Evolutionary conservation across 148 eudicot genomes (phyloP).

Genomic region (Beta vulgaris): DNA sequence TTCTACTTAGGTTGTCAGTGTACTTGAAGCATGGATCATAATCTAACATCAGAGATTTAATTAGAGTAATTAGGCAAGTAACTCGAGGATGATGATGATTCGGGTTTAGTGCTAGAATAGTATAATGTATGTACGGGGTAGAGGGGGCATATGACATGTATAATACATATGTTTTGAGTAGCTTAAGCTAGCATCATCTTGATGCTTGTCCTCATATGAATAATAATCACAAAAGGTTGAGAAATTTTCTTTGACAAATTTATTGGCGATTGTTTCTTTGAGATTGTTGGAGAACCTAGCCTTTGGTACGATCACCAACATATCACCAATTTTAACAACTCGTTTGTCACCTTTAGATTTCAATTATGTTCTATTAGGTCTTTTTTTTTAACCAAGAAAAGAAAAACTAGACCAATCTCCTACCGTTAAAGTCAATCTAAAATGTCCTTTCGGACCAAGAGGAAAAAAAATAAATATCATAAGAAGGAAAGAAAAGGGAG

Average conservation of each 20-base stretch:
- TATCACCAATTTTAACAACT: too few species aligned
- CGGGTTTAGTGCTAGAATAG: conserved; percentile 26
- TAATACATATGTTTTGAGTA: conserved; percentile 21
- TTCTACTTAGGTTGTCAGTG: background rate
- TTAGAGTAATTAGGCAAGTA: conserved; percentile 20
- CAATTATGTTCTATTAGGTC: too few species aligned
- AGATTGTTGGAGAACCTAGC: too few species aligned
- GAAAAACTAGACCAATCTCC: too few species aligned
- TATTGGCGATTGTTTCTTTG: too few species aligned
- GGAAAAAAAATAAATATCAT: too few species aligned
- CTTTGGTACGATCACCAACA: too few species aligned
- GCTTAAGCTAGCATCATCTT: conserved; percentile 30
- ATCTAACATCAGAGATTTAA: conserved; percentile 22
- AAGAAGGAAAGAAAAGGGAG: too few species aligned
- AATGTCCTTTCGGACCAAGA: too few species aligned
- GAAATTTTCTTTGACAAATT: background rate
- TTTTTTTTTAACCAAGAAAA: too few species aligned
- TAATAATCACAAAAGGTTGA: conserved; percentile 6
- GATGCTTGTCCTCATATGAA: conserved; percentile 28
- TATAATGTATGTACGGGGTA: conserved; percentile 26
- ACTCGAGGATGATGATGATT: conserved; percentile 16
- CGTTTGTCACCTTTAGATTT: too few species aligned
- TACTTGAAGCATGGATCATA: conserved; percentile 16
- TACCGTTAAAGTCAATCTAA: too few species aligned
- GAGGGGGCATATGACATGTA: conserved; percentile 13